Evolutionary conservation across 1,284 basidiomycete genomes (phyloP).

Genomic region (Neolentinus lepideus): DNA sequence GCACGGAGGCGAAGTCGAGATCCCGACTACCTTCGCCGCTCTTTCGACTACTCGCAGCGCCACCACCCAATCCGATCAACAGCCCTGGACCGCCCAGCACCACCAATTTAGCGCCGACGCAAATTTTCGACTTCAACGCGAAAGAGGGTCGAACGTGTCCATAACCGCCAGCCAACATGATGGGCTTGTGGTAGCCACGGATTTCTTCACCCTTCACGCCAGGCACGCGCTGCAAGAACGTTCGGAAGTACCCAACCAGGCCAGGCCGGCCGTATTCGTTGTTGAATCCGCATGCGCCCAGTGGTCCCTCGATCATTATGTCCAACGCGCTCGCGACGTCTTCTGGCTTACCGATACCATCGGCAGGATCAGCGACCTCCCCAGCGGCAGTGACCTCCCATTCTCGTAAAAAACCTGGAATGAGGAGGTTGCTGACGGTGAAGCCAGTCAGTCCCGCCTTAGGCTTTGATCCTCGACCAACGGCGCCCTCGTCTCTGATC

Average conservation of each 20-base stretch:
- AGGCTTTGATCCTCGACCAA: slow-evolving; percentile 91
- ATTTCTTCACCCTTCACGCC: slow-evolving; percentile 50
- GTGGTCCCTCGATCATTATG: slow-evolving; percentile 96
- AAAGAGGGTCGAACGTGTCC: slow-evolving; percentile 86
- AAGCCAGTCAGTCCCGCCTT: slow-evolving; percentile 95
- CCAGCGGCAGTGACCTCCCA: slow-evolving; percentile 61
- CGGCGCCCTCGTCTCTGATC: slow-evolving; percentile 96
- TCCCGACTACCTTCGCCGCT: slow-evolving; percentile 86
- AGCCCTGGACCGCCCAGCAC: slow-evolving; percentile 97
- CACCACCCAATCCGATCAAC: slow-evolving; percentile 95
- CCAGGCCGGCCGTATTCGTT: slow-evolving; percentile 97
- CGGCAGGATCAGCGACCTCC: not conserved
- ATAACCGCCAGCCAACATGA: slow-evolving; percentile 98
- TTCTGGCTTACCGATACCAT: slow-evolving; percentile 80
- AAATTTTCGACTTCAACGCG: slow-evolving; percentile 71
- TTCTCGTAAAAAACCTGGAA: slow-evolving; percentile 82
- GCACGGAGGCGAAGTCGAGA: slow-evolving; percentile 96
- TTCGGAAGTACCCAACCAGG: slow-evolving; percentile 82
- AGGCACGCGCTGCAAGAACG: slow-evolving; percentile 73
- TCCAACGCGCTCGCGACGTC: slow-evolving; percentile 93
- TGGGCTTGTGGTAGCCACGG: slow-evolving; percentile 98
- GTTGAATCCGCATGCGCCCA: slow-evolving; percentile 95
- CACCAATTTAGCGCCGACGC: slow-evolving; percentile 78
- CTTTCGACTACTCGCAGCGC: slow-evolving; percentile 91
- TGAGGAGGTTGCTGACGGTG: slow-evolving; percentile 91